Percentiles rank a stretch among this genome's conserved stretches.
phyloP scores from a whole-genome alignment of 257 asterid genomes.

The Solanum ossicruentum region DNA sequence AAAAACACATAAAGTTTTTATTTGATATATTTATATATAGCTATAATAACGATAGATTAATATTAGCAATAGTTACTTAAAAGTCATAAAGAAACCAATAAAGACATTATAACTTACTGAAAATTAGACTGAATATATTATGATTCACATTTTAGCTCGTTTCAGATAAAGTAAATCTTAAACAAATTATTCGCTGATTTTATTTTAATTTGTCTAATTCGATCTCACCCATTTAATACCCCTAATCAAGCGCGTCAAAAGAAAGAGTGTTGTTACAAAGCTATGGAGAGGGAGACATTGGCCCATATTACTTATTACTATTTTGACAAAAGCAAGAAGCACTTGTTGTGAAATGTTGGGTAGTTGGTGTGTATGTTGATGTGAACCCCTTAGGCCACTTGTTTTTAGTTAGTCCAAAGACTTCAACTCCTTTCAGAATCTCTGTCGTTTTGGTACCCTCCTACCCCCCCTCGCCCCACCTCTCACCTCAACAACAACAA shows the following conservation, averaged over 20 bases:
- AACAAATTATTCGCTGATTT: neutral
- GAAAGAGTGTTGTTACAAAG: neutral
- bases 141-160: neutral
- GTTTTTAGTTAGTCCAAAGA: conserved; percentile 5
- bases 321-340: neutral
- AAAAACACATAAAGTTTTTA: too few relatives aligned
- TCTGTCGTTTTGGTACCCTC: conserved; percentile 20
- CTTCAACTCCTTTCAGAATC: conserved; percentile 18
- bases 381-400: neutral
- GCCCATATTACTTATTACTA: neutral
- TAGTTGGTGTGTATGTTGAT: conserved; percentile 2
- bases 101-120: neutral
- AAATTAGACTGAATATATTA: neutral
- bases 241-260: neutral
- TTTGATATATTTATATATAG: neutral
- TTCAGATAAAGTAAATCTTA: neutral
- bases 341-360: conserved; percentile 11
- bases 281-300: neutral
- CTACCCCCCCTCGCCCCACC: neutral
- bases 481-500: too few relatives aligned
- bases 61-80: neutral
- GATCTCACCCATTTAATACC: neutral
- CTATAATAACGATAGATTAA: neutral
- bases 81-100: neutral
- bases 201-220: neutral